Percentiles rank a stretch among this genome's conserved stretches.
These are phyloP conservation scores for Apiospora malaysiana DNA, from an alignment of 2,329 filamentous ascomycete species.

Conservation along the genomic window DNA sequence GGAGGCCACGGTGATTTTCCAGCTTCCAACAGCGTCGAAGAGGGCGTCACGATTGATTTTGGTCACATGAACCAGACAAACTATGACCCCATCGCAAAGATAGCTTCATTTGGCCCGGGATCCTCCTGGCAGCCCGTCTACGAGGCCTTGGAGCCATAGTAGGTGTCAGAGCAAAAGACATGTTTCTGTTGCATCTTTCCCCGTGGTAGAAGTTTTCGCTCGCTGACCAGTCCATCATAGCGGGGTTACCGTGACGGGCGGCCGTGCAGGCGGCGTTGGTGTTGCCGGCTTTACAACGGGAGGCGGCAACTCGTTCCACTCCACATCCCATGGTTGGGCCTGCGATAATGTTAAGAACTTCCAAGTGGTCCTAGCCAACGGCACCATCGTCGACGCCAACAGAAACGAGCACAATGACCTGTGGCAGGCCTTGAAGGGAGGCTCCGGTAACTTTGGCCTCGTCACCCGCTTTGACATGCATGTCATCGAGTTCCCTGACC, in stretches of 20 bases:
- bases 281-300: constrained; percentile 36
- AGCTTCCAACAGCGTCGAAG: constrained; percentile 12
- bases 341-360: constrained; percentile 51
- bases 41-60: constrained; percentile 27
- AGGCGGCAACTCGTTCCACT: constrained; percentile 34
- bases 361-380: constrained; percentile 49
- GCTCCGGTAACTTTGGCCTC: constrained; percentile 51
- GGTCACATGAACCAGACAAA: constrained; percentile 38
- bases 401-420: constrained; percentile 44
- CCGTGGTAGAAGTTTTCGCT: too few species aligned
- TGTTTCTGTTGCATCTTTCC: too few species aligned
- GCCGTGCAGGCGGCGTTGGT: constrained; percentile 33
- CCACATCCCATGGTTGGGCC: constrained; percentile 45
- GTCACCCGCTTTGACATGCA: constrained; percentile 39
- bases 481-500: constrained; percentile 25
- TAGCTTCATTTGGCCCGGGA: constrained; percentile 39
- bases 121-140: constrained; percentile 34
- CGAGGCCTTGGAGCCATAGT: constrained; percentile 22
- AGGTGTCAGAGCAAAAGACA: background rate
- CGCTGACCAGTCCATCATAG: background rate
- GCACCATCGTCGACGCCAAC: constrained; percentile 47
- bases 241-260: constrained; percentile 30
- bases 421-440: constrained; percentile 51
- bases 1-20: background rate
- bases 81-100: constrained; percentile 34